Conservation (phyloP, 2,329 filamentous ascomycete genomes). For the Phyllosticta citrichinensis region DNA sequence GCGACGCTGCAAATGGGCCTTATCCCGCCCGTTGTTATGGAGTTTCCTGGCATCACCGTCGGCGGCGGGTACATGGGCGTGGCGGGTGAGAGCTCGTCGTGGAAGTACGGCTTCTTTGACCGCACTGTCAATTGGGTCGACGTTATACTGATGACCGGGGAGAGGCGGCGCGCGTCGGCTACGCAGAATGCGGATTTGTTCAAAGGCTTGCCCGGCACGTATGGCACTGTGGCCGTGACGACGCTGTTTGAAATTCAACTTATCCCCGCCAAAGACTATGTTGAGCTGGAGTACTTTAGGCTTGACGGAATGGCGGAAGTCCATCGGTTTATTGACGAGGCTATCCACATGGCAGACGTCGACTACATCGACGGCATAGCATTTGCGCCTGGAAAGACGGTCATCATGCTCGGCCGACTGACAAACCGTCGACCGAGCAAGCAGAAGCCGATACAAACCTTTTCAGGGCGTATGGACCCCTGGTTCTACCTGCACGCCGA, state of each 20-base stretch:
- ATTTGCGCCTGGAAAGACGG: constrained; percentile 34
- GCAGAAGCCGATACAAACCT: constrained; percentile 28
- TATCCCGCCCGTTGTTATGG: constrained; percentile 58
- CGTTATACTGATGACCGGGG: constrained; percentile 51
- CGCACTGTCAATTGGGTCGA: constrained; percentile 52
- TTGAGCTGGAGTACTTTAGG: constrained; percentile 53
- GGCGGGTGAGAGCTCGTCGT: constrained; percentile 57
- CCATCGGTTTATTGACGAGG: constrained; percentile 39
- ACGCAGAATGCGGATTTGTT: constrained; percentile 46
- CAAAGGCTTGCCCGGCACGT: constrained; percentile 47
- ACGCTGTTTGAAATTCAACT: constrained; percentile 52
- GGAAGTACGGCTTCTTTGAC: constrained; percentile 57
- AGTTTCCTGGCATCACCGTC: constrained; percentile 60
- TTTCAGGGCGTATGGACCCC: constrained; percentile 51
- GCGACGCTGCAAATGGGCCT: constrained; percentile 46
- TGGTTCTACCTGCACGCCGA: constrained; percentile 65
- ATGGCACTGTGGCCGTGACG: constrained; percentile 51
- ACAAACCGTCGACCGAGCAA: constrained; percentile 35
- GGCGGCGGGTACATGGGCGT: constrained; percentile 59
- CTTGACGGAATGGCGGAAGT: constrained; percentile 40
- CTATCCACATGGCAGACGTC: constrained; percentile 30
- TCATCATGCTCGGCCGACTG: constrained; percentile 53
- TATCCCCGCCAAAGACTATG: constrained; percentile 43
- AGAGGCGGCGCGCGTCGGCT: constrained; percentile 39
- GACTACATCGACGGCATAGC: constrained; percentile 64